These are phyloP conservation scores for Leucoagaricus sp. DNA, from an alignment of 1,284 basidiomycete genomes.

Conservation along the genomic window DNA sequence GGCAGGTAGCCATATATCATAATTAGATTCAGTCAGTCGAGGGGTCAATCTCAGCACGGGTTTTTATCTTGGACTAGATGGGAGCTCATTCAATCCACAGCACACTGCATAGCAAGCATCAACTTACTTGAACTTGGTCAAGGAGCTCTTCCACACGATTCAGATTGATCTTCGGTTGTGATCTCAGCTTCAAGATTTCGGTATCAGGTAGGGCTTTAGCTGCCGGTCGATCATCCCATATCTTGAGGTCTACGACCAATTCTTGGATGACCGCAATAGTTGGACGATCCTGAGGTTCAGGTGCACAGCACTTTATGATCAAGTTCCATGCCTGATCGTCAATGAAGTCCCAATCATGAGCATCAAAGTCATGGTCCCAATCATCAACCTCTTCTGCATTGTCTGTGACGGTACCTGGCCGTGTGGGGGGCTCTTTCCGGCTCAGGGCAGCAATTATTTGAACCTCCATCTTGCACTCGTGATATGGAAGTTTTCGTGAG, in stretches of 20 bases:
- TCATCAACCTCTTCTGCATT: background rate
- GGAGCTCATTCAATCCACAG: too few relatives aligned
- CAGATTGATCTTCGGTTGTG: background rate
- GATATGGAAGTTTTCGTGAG: background rate
- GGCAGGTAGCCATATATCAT: too few relatives aligned
- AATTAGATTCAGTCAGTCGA: too few relatives aligned
- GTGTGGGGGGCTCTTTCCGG: background rate
- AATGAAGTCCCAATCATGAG: too few relatives aligned
- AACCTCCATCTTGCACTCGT: background rate
- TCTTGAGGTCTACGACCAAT: background rate
- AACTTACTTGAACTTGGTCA: background rate
- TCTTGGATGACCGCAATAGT: background rate
- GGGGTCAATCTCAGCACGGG: too few relatives aligned
- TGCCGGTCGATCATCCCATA: background rate
- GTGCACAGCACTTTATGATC: background rate
- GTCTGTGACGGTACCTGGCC: background rate
- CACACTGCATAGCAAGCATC: too few relatives aligned
- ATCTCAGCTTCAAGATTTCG: background rate
- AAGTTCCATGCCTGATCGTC: background rate
- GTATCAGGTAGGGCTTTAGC: background rate
- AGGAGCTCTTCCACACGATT: background rate
- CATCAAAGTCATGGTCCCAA: background rate
- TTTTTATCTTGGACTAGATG: too few relatives aligned
- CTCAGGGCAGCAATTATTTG: background rate
- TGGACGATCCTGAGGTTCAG: background rate